A percentile compares a stretch with the other conserved stretches of the same genome.
These are phyloP conservation scores for Hymenoscyphus occultus DNA, from an alignment of 2,329 filamentous ascomycete genomes.

Conservation along the genomic window DNA sequence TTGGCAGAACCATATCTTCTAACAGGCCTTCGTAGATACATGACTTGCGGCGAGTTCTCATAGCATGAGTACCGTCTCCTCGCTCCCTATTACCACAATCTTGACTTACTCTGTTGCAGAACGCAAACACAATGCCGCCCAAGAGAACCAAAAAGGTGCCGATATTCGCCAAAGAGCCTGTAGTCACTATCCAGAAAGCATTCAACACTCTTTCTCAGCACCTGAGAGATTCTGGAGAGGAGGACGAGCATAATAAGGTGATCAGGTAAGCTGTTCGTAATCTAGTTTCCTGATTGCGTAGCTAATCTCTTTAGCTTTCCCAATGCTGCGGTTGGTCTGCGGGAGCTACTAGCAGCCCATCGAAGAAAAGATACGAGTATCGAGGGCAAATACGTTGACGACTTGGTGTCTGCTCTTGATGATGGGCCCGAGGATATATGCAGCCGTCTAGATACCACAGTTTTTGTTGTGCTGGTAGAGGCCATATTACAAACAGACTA, in stretches of 20 bases:
- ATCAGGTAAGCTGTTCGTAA: conserved; percentile 17
- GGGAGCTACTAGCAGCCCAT: conserved; percentile 13
- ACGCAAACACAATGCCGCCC: conserved; percentile 2
- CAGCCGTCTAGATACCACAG: conserved; percentile 20
- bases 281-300: not conserved
- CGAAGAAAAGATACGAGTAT: conserved; percentile 12
- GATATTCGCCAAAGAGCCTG: not conserved
- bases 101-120: not conserved
- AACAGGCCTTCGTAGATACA: not conserved
- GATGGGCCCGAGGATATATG: conserved; percentile 22
- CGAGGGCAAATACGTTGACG: conserved; percentile 11
- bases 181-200: not conserved
- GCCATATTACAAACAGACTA: conserved; percentile 24
- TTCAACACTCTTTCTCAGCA: conserved; percentile 18
- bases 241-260: not conserved
- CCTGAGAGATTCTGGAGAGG: conserved; percentile 10
- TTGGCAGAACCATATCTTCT: not conserved
- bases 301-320: conserved; percentile 7
- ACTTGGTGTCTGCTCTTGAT: conserved; percentile 22
- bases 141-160: not conserved
- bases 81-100: not conserved
- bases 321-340: conserved; percentile 11
- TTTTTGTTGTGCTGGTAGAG: conserved; percentile 25
- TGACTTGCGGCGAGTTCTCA: not conserved
- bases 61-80: not conserved